Conservation (phyloP, 192 early-diverging fungal species). For the Coemansia sp. region DNA sequence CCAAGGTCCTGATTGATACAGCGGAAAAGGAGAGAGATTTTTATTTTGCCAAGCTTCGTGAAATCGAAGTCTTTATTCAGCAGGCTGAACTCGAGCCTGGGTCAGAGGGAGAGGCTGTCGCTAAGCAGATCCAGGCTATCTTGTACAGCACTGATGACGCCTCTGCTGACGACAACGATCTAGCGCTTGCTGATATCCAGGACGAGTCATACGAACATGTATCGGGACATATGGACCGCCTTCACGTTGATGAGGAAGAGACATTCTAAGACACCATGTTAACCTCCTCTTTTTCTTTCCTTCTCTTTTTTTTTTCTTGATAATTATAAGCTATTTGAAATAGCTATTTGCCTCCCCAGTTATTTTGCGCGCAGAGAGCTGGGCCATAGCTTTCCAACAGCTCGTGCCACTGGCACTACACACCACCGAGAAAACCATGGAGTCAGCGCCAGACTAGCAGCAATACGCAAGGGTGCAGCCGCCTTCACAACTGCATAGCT, state of each 20-base stretch:
- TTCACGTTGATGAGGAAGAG: slow-evolving; percentile 48
- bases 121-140: slow-evolving; percentile 81
- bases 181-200: slow-evolving; percentile 2
- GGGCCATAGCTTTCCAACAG: not conserved
- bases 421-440: slow-evolving; percentile 31
- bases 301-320: not conserved
- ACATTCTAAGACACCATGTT: slow-evolving; percentile 27
- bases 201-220: slow-evolving; percentile 29
- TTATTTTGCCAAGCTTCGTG: slow-evolving; percentile 92
- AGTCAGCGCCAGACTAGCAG: slow-evolving; percentile 36
- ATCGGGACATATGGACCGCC: slow-evolving; percentile 27
- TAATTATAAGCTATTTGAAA: not conserved
- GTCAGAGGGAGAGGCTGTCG: slow-evolving; percentile 56
- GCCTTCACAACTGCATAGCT: slow-evolving; percentile 86
- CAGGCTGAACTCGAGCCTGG: slow-evolving; percentile 64
- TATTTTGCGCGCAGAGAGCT: not conserved
- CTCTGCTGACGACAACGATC: slow-evolving; percentile 20
- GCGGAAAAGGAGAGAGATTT: slow-evolving; percentile 98
- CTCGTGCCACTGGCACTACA: slow-evolving; percentile 28
- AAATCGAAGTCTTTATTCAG: slow-evolving; percentile 93
- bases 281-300: not conserved
- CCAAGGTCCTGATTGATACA: slow-evolving; percentile 85
- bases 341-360: not conserved
- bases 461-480: slow-evolving; percentile 36
- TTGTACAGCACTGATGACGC: slow-evolving; percentile 86